Conservation (phyloP, 176 grass and related monocot species). For the Aegilops sharonensis region DNA sequence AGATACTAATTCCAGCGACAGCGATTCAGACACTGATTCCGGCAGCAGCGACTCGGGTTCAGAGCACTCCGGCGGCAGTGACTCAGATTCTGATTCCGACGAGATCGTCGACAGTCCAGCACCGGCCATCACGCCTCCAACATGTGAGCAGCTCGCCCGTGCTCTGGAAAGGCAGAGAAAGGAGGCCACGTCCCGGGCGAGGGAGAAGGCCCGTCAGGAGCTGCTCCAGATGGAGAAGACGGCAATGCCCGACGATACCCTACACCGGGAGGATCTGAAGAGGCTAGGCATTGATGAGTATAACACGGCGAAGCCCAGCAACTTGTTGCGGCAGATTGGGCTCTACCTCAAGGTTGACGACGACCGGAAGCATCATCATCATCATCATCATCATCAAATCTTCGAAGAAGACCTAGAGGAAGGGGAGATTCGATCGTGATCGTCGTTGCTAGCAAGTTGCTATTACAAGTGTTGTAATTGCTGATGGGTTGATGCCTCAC, state of each 20-base stretch:
- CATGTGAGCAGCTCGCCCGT: neutral
- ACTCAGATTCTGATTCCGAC: neutral
- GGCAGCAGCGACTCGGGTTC: neutral
- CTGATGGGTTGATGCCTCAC: neutral
- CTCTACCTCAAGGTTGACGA: neutral
- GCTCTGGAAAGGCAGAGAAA: neutral
- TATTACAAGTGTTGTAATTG: neutral
- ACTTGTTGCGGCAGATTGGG: neutral
- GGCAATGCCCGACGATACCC: neutral
- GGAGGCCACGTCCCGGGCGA: neutral
- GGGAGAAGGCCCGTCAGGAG: neutral
- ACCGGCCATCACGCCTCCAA: neutral
- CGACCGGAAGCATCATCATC: neutral
- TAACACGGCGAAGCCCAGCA: neutral
- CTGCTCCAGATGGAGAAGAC: neutral
- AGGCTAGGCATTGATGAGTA: neutral
- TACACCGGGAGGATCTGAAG: neutral
- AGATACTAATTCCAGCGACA: too few species aligned
- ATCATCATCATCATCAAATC: neutral
- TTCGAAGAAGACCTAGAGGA: neutral
- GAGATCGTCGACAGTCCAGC: neutral
- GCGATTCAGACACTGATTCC: too few species aligned
- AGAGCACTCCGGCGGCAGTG: neutral
- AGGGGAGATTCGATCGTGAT: neutral
- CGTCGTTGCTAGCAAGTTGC: too few species aligned